Evolutionary conservation across 2,329 filamentous ascomycete species (phyloP).

Genomic region (Aspergillus eucalypticola): DNA sequence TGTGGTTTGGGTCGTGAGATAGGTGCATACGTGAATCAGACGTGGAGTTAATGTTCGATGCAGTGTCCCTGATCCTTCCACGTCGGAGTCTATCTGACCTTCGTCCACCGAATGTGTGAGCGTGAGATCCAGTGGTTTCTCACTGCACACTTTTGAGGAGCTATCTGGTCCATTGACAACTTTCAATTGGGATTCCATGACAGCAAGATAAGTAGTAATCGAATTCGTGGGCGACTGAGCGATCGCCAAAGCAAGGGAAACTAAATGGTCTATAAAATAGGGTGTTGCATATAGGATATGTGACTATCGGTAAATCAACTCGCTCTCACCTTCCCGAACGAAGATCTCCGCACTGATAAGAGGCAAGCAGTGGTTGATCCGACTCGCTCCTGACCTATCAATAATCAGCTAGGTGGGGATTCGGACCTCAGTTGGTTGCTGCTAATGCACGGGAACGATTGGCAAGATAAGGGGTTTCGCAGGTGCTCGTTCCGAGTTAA

Average conservation of each 20-base stretch:
- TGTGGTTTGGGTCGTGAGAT: no score
- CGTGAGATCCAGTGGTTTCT: neutral
- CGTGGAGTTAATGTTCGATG: slow-evolving; percentile 1
- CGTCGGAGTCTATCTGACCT: neutral
- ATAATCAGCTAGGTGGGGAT: neutral
- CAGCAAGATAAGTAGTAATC: neutral
- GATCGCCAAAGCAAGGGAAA: neutral
- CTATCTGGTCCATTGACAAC: neutral
- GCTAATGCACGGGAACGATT: neutral
- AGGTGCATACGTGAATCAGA: neutral
- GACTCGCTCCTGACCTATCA: neutral
- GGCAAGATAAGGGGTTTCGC: neutral
- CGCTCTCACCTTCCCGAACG: neutral
- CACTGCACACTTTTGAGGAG: no score
- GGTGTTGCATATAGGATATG: neutral
- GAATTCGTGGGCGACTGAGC: neutral
- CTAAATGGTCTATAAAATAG: neutral
- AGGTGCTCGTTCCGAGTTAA: neutral
- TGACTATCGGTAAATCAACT: neutral
- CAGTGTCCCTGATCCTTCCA: neutral
- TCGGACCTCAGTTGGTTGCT: no score
- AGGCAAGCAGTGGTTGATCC: neutral
- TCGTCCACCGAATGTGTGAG: neutral
- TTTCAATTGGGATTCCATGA: neutral
- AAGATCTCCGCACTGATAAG: slow-evolving; percentile 4